Conservation (phyloP, 2,329 filamentous ascomycete genomes). For the Aureobasidium sp. region DNA sequence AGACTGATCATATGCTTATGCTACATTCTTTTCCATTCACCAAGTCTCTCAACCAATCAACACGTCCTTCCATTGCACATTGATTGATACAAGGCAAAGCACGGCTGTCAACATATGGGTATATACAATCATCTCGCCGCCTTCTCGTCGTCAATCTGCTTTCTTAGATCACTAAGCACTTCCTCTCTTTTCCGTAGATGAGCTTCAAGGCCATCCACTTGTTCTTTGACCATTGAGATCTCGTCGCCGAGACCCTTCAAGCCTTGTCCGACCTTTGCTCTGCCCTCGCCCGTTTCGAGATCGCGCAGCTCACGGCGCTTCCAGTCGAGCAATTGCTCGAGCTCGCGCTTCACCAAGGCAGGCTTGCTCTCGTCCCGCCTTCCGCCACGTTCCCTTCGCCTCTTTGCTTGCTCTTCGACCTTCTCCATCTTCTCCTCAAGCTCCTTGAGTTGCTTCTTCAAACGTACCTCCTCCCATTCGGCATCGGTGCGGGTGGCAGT, state of each 20-base stretch:
- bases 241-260: constrained; percentile 76
- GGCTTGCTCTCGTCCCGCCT: constrained; percentile 70
- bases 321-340: constrained; percentile 90
- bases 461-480: constrained; percentile 93
- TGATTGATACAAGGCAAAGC: not conserved
- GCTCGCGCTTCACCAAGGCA: constrained; percentile 83
- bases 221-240: constrained; percentile 81
- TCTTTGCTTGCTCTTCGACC: constrained; percentile 60
- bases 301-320: constrained; percentile 74
- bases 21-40: not conserved
- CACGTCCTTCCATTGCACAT: not conserved
- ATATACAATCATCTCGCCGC: constrained; percentile 13
- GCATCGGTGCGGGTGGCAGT: constrained; percentile 71
- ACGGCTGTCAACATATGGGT: constrained; percentile 1
- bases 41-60: not conserved
- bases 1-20: not conserved
- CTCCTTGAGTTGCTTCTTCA: constrained; percentile 86
- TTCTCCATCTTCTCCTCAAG: constrained; percentile 79
- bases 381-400: constrained; percentile 33
- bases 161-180: constrained; percentile 64
- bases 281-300: constrained; percentile 61
- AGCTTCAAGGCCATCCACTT: constrained; percentile 79
- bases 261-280: constrained; percentile 58
- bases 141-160: constrained; percentile 74
- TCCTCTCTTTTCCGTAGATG: constrained; percentile 72